phyloP scores from a whole-genome alignment of 2,329 filamentous ascomycete genomes.

The Colletotrichum horii region DNA sequence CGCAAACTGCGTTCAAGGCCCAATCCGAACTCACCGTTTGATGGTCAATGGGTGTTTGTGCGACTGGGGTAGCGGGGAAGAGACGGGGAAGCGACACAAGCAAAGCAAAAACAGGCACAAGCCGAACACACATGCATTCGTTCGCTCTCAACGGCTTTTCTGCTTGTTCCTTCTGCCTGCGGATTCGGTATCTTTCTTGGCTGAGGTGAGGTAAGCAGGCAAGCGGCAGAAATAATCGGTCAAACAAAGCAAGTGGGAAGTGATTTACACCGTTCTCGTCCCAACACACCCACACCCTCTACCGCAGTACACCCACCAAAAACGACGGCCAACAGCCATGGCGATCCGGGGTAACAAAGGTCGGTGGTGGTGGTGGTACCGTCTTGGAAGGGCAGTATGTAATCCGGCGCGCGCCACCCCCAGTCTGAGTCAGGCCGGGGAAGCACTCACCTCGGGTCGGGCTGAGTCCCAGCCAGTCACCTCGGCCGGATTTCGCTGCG shows the following conservation, averaged over 20 bases:
- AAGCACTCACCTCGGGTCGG: background rate
- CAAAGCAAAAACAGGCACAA: background rate
- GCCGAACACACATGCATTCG: background rate
- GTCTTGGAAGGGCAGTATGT: background rate
- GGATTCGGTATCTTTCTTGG: background rate
- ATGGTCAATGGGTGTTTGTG: background rate
- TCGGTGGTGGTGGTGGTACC: background rate
- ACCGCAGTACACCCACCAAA: background rate
- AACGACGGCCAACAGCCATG: background rate
- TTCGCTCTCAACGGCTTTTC: background rate
- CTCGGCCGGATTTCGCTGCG: background rate
- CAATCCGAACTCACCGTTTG: conserved; percentile 12
- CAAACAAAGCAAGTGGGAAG: background rate
- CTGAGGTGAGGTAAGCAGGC: background rate
- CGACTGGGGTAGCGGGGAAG: background rate
- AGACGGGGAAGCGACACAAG: background rate
- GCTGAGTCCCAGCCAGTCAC: background rate
- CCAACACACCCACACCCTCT: background rate
- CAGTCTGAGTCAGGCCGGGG: conserved; percentile 20
- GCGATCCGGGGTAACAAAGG: conserved; percentile 14
- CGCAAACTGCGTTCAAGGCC: conserved; percentile 9
- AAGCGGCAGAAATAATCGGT: background rate
- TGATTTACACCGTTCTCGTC: conserved; percentile 7
- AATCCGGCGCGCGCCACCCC: conserved; percentile 12
- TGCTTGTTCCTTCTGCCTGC: background rate